A percentile compares a stretch with the other conserved stretches of the same genome.
Conservation (phyloP, 768 basidiomycete genomes). For the Podaxis sp. region DNA sequence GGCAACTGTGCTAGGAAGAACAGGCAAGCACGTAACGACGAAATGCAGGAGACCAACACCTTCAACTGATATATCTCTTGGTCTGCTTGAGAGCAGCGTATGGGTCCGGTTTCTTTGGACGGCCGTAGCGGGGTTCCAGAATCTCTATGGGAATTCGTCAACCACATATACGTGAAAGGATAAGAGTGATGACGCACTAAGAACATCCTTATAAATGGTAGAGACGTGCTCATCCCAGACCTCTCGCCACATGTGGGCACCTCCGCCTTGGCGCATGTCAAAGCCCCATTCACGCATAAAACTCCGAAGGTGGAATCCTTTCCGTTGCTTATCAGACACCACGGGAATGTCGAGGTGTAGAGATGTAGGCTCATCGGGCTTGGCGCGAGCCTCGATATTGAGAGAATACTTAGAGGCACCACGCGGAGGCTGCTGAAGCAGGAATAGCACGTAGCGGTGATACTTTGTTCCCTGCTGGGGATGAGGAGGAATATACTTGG, state of each 20-base stretch:
- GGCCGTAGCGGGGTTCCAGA: constrained; percentile 58
- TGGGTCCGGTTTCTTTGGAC: constrained; percentile 50
- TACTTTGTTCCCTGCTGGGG: constrained; percentile 87
- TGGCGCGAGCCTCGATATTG: constrained; percentile 33
- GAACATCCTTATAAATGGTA: constrained; percentile 59
- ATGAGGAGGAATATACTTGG: constrained; percentile 85
- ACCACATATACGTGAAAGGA: constrained; percentile 10
- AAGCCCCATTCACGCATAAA: constrained; percentile 60
- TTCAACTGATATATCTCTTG: constrained; percentile 45
- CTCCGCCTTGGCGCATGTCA: constrained; percentile 58
- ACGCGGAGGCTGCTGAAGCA: constrained; percentile 66
- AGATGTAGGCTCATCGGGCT: constrained; percentile 32
- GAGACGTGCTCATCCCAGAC: constrained; percentile 70
- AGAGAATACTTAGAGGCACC: constrained; percentile 32
- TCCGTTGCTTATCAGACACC: constrained; percentile 46
- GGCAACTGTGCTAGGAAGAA: neutral
- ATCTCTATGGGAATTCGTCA: constrained; percentile 28
- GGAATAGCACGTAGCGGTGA: constrained; percentile 83
- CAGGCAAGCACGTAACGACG: neutral
- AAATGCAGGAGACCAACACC: neutral
- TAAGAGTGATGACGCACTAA: constrained; percentile 52
- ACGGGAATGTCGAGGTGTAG: constrained; percentile 44
- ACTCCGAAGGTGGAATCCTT: constrained; percentile 63
- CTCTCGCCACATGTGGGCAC: constrained; percentile 82
- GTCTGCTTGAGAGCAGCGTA: constrained; percentile 51